Evolutionary conservation across 1,284 basidiomycete genomes (phyloP).

Genomic region (Phellinidium pouzarii): DNA sequence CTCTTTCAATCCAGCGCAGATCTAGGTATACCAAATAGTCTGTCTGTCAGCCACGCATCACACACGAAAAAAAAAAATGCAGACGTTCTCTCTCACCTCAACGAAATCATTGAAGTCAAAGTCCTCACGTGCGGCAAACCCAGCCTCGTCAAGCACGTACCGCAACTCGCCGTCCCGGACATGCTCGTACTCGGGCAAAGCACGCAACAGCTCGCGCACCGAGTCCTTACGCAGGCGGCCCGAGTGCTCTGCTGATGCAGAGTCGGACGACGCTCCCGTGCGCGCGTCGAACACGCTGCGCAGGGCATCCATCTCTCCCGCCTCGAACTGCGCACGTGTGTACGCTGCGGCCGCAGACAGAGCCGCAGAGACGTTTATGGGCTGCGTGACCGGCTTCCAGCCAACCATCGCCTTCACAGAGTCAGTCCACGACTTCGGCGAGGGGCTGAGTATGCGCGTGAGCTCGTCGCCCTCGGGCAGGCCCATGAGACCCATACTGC

Average conservation of each 20-base stretch:
- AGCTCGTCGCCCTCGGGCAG: conserved; percentile 27
- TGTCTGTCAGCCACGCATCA: conserved; percentile 13
- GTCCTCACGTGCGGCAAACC: conserved; percentile 46
- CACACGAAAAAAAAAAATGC: conserved; percentile 34
- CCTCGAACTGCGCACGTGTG: conserved; percentile 60
- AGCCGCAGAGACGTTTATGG: conserved; percentile 18
- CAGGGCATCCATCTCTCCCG: conserved; percentile 61
- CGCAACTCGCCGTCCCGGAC: conserved; percentile 54
- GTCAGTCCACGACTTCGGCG: conserved; percentile 1
- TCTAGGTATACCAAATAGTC: conserved; percentile 35
- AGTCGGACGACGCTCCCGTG: conserved; percentile 27
- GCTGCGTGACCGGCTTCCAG: conserved; percentile 26
- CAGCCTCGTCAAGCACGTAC: conserved; percentile 72
- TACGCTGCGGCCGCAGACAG: conserved; percentile 29
- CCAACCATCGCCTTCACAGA: conserved; percentile 24
- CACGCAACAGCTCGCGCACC: conserved; percentile 38
- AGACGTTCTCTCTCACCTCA: background rate
- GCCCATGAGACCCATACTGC: conserved; percentile 68
- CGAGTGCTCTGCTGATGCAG: conserved; percentile 24
- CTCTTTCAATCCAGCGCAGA: conserved; percentile 79
- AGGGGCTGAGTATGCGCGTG: background rate
- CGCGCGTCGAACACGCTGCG: conserved; percentile 46
- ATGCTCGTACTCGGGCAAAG: conserved; percentile 46
- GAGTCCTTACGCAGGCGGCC: conserved; percentile 31
- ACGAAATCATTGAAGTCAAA: conserved; percentile 77